phyloP scores from a whole-genome alignment of 2,329 filamentous ascomycete genomes.

The Stagonosporopsis chrysanthemi region DNA sequence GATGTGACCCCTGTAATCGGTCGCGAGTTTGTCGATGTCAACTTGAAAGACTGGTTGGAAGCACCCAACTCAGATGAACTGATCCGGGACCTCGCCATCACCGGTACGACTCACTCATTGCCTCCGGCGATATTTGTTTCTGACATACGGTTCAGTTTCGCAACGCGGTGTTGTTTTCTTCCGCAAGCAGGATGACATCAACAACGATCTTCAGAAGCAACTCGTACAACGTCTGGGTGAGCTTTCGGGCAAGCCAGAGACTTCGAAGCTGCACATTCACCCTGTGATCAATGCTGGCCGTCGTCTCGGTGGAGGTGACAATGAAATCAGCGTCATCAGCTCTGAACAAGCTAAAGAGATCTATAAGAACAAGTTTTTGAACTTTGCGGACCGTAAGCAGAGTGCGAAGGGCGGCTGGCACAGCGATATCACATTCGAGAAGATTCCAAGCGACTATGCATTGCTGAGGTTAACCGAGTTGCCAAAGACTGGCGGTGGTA shows the following conservation, averaged over 20 bases:
- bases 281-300: slow-evolving; percentile 59
- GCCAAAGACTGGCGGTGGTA: slow-evolving; percentile 39
- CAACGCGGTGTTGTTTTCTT: slow-evolving; percentile 64
- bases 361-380: slow-evolving; percentile 36
- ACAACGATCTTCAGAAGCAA: slow-evolving; percentile 62
- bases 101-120: slow-evolving; percentile 27
- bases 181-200: slow-evolving; percentile 59
- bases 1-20: slow-evolving; percentile 70
- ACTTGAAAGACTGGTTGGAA: slow-evolving; percentile 69
- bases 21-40: slow-evolving; percentile 64
- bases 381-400: slow-evolving; percentile 47
- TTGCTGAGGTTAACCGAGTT: slow-evolving; percentile 46
- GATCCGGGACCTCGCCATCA: slow-evolving; percentile 67
- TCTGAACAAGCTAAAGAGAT: slow-evolving; percentile 46
- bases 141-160: slow-evolving; percentile 48
- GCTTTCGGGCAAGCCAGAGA: slow-evolving; percentile 64
- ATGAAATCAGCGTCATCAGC: slow-evolving; percentile 51
- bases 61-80: slow-evolving; percentile 70
- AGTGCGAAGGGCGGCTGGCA: slow-evolving; percentile 63
- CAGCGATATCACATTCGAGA: slow-evolving; percentile 53
- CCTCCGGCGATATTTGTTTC: no score
- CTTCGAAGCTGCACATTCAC: slow-evolving; percentile 67
- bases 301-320: slow-evolving; percentile 33
- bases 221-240: slow-evolving; percentile 64
- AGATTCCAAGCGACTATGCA: slow-evolving; percentile 50